Base-by-base conservation (phyloP, 306 rosid species). In the Inga oerstediana region DNA sequence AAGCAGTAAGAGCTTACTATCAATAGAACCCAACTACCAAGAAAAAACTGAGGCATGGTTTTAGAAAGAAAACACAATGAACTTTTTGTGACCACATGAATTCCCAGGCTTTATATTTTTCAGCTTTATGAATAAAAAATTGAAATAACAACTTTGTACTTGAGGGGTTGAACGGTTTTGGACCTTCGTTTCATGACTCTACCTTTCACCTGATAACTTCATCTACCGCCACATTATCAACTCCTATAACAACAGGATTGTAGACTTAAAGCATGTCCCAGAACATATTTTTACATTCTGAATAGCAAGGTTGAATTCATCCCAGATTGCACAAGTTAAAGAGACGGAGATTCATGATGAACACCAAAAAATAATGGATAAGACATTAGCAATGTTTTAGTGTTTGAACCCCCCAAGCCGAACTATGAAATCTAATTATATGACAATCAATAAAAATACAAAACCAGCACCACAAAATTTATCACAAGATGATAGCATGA, bases 1-100 rank as follows among this genome's bases (percentile, higher is more conserved):
- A 64, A 22, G 72, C 74, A 80, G 34, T 19, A 4, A 52, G 10
- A 51, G 78, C 46, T 73, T 19, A 79, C 59, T 41, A 44, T 43
- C 62, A 79, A 61, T 20, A 41, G 16, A 46, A 71, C 43, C 59
- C 35, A 45, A 74, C 78, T 73, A 56, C n/a, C 24, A 85, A 81
- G 75, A 24, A 39, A 81, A n/a, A 39, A 48, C 30, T 46, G 16
- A 65, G 10, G 7, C 72, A 8, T 9, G 46, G 10, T 20, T 39
- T 39, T 22, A 22, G 49, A 30, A 69, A 20, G 51, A 39, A 44
- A 37, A 41, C 39, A 45, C 76, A 72, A 44, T 32, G 15, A 30
- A 65, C 71, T 32, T 65, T 65, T 65, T 32, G n/a, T 32, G 71
- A 65, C 71, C 6, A 32, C 20, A 5, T 65, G 43, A 32, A 14